These are phyloP conservation scores for Cucumis sativus DNA, from an alignment of 306 rosid genomes.

Conservation along the genomic window DNA sequence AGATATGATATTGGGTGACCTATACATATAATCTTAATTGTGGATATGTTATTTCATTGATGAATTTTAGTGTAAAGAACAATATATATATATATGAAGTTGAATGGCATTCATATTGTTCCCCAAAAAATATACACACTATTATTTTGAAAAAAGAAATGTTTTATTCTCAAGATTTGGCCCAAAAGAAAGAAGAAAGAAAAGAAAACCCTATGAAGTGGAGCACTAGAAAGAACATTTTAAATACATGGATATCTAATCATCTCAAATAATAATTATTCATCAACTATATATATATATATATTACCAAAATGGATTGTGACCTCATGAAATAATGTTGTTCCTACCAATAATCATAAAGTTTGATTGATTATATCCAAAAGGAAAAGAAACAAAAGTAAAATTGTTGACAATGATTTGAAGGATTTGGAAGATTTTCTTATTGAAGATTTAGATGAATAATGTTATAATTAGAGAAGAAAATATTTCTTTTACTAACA, in stretches of 20 bases:
- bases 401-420: neutral
- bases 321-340: neutral
- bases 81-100: neutral
- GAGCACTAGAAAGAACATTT: conserved; percentile 1
- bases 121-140: neutral
- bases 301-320: neutral
- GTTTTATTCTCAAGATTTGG: neutral
- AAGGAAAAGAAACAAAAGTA: neutral
- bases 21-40: neutral
- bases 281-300: neutral
- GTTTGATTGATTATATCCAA: neutral
- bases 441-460: no score
- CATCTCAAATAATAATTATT: neutral
- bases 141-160: neutral
- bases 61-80: neutral
- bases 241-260: neutral
- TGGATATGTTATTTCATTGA: neutral
- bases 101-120: neutral
- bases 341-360: neutral
- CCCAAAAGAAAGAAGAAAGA: no score
- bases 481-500: no score
- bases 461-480: no score
- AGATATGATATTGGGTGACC: neutral
- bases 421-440: no score
- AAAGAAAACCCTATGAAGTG: neutral